These are phyloP conservation scores for Metschnikowia drakensbergensis DNA, from an alignment of 805 yeast genomes.

Conservation along the genomic window DNA sequence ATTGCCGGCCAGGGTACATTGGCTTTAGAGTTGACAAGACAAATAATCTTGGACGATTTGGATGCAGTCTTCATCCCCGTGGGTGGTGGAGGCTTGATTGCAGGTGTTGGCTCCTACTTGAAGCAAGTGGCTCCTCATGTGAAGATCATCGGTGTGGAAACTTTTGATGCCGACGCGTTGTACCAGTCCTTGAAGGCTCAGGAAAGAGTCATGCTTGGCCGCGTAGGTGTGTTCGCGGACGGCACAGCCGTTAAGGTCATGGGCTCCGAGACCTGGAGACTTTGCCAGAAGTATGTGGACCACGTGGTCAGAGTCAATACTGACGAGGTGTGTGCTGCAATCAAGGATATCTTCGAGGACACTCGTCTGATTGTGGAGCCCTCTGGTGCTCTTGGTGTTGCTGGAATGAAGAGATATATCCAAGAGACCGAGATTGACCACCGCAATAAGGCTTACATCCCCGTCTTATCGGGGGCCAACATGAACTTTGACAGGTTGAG, in stretches of 20 bases:
- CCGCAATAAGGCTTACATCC: slow-evolving; percentile 65
- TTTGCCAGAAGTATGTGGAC: slow-evolving; percentile 76
- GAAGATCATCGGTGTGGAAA: slow-evolving; percentile 92
- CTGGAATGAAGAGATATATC: slow-evolving; percentile 86
- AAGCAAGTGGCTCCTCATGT: slow-evolving; percentile 98
- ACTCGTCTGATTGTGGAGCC: slow-evolving; percentile 94
- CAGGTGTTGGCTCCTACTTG: slow-evolving; percentile 87
- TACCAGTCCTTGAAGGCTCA: slow-evolving; percentile 60
- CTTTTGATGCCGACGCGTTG: slow-evolving; percentile 93
- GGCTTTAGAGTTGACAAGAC: slow-evolving; percentile 89
- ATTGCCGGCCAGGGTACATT: slow-evolving; percentile 99
- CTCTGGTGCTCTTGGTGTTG: slow-evolving; percentile 94
- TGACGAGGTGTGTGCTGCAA: slow-evolving; percentile 94
- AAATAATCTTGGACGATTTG: slow-evolving; percentile 69
- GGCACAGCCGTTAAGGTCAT: slow-evolving; percentile 92
- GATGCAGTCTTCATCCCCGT: slow-evolving; percentile 88
- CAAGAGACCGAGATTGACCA: slow-evolving; percentile 66
- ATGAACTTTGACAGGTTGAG: slow-evolving; percentile 96
- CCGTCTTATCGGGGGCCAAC: slow-evolving; percentile 92
- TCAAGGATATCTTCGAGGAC: slow-evolving; percentile 94
- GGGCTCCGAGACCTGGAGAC: slow-evolving; percentile 89
- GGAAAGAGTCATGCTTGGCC: slow-evolving; percentile 51
- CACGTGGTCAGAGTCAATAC: slow-evolving; percentile 82
- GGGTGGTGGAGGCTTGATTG: slow-evolving; percentile 96
- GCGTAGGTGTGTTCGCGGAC: slow-evolving; percentile 97